Conservation (phyloP, 106 monocot species). For the Agapanthus africanus region DNA sequence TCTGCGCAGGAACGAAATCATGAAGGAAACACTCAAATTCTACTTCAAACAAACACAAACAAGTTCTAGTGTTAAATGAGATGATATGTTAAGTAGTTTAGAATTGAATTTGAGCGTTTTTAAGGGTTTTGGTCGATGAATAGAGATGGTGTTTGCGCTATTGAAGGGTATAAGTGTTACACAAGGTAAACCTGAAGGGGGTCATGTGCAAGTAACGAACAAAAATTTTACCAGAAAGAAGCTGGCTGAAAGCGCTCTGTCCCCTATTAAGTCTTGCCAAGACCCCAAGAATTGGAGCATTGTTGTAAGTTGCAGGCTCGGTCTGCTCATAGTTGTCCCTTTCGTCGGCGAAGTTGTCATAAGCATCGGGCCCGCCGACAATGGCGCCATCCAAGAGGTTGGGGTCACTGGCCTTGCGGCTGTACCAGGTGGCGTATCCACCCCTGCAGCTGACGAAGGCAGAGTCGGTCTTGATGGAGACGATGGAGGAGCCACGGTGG, state of each 20-base stretch:
- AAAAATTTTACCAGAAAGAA: conserved; percentile 31
- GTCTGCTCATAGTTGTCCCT: conserved; percentile 90
- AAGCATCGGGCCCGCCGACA: conserved; percentile 84
- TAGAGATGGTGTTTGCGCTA: no score
- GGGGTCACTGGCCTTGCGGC: conserved; percentile 56
- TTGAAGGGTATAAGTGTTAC: no score
- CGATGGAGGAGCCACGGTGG: conserved; percentile 91
- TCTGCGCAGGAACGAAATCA: no score
- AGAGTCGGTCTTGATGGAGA: conserved; percentile 69
- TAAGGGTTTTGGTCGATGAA: no score
- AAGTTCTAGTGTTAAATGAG: no score
- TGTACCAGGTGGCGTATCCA: conserved; percentile 72
- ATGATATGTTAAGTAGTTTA: no score
- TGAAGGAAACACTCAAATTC: no score
- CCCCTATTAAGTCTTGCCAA: conserved; percentile 71
- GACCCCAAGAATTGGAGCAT: conserved; percentile 82
- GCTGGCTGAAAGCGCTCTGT: conserved; percentile 34
- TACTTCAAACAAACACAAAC: no score
- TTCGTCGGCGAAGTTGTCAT: conserved; percentile 83
- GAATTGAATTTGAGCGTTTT: no score
- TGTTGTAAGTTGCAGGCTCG: conserved; percentile 87
- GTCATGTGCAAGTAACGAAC: no score
- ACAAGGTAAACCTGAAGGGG: no score
- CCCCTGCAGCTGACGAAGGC: conserved; percentile 72
- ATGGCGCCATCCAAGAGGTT: conserved; percentile 85